phyloP scores from a whole-genome alignment of 1,139 yeast genomes.

The Taphrina sp. region DNA sequence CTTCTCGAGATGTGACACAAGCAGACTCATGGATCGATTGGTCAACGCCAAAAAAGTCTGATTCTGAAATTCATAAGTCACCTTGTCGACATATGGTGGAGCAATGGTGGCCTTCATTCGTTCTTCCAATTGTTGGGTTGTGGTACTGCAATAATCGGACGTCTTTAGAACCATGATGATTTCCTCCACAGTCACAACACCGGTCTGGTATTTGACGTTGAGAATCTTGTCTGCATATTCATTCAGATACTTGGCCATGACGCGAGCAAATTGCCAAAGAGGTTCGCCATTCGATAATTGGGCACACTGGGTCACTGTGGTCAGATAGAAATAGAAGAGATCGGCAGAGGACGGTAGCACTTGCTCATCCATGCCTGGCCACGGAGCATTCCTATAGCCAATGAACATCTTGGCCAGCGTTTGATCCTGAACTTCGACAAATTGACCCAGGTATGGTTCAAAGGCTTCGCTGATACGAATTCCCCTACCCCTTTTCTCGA shows the following conservation, averaged over 20 bases:
- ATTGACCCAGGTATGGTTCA: constrained; percentile 77
- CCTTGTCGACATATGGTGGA: constrained; percentile 45
- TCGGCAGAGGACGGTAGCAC: constrained; percentile 85
- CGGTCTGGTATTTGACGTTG: constrained; percentile 56
- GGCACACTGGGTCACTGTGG: constrained; percentile 68
- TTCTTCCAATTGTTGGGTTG: constrained; percentile 73
- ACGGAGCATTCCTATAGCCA: constrained; percentile 41
- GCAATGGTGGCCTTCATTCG: constrained; percentile 56
- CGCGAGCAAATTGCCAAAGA: constrained; percentile 54
- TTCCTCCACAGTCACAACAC: constrained; percentile 49
- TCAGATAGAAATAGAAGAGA: constrained; percentile 71
- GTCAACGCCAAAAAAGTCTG: constrained; percentile 60
- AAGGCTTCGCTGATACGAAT: constrained; percentile 68
- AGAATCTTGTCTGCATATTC: constrained; percentile 65
- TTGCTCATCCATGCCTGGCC: constrained; percentile 42
- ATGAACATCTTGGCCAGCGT: constrained; percentile 60
- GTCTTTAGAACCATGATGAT: constrained; percentile 77
- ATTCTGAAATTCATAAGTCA: constrained; percentile 57
- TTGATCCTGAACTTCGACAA: constrained; percentile 85
- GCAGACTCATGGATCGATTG: constrained; percentile 56
- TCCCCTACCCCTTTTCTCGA: constrained; percentile 43
- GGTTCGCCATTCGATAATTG: constrained; percentile 71
- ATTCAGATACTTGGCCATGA: constrained; percentile 66
- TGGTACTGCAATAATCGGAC: constrained; percentile 80
- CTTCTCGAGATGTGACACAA: constrained; percentile 59